phyloP scores from a whole-genome alignment of 148 eudicot genomes.

The Rhododendron ovatum region DNA sequence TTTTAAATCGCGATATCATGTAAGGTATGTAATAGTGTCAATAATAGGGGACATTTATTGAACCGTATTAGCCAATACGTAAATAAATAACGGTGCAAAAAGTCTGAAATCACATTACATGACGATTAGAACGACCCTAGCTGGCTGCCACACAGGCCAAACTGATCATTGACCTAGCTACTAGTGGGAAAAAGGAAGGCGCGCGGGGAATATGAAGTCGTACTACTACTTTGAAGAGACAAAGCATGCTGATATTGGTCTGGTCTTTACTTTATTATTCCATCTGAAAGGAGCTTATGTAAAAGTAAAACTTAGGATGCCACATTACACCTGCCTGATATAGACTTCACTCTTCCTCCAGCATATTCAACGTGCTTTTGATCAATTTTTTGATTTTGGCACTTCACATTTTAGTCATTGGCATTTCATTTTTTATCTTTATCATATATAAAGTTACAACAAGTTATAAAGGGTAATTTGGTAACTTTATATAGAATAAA shows the following conservation, averaged over 20 bases:
- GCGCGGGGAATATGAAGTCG: background rate
- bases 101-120: no score
- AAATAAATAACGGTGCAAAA: no score
- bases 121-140: background rate
- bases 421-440: no score
- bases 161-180: background rate
- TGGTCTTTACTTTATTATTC: conserved; percentile 5
- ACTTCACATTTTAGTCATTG: no score
- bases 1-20: background rate
- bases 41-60: no score
- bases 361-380: background rate
- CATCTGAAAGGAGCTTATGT: background rate
- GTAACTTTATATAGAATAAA: no score
- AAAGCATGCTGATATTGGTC: conserved; percentile 8
- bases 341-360: background rate
- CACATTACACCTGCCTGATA: background rate
- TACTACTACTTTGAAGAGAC: background rate
- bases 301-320: background rate
- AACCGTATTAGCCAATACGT: background rate
- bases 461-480: no score
- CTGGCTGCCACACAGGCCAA: background rate
- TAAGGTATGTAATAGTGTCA: no score
- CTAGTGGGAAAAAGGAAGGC: background rate
- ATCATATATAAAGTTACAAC: no score
- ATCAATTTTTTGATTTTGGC: background rate